phyloP scores from a whole-genome alignment of 768 basidiomycete genomes.

The Boletus fagicola region DNA sequence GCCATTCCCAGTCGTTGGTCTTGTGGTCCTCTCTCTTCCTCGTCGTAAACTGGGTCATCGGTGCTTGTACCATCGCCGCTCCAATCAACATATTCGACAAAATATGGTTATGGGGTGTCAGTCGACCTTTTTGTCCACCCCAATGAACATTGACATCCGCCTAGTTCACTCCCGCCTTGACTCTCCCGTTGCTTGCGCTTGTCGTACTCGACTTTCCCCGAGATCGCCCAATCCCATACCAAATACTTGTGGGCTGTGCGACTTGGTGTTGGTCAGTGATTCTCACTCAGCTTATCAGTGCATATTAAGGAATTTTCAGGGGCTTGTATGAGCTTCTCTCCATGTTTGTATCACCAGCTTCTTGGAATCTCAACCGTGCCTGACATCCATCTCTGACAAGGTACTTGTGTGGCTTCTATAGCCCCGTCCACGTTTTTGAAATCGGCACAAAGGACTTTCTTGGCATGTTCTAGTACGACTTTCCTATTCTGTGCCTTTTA shows the following conservation, averaged over 20 bases:
- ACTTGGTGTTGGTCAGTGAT: slow-evolving; percentile 61
- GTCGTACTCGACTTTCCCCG: slow-evolving; percentile 73
- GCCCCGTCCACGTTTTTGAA: slow-evolving; percentile 30
- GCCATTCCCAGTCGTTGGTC: slow-evolving; percentile 44
- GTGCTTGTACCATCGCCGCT: slow-evolving; percentile 47
- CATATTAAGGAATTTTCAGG: slow-evolving; percentile 36
- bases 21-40: slow-evolving; percentile 64
- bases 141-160: not conserved
- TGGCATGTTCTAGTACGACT: slow-evolving; percentile 35
- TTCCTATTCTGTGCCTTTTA: not conserved
- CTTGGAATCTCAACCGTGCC: not conserved
- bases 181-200: slow-evolving; percentile 61
- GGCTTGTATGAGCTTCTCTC: slow-evolving; percentile 57
- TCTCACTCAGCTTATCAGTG: not conserved
- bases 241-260: slow-evolving; percentile 53
- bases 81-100: slow-evolving; percentile 51
- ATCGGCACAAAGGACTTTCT: slow-evolving; percentile 46
- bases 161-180: slow-evolving; percentile 57
- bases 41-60: slow-evolving; percentile 68
- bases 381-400: slow-evolving; percentile 26
- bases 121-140: slow-evolving; percentile 23
- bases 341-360: slow-evolving; percentile 32
- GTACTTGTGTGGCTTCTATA: slow-evolving; percentile 44
- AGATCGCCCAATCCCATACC: slow-evolving; percentile 57
- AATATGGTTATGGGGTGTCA: slow-evolving; percentile 57